phyloP scores from a whole-genome alignment of 495 filamentous ascomycete genomes.

The Bacidia gigantensis region DNA sequence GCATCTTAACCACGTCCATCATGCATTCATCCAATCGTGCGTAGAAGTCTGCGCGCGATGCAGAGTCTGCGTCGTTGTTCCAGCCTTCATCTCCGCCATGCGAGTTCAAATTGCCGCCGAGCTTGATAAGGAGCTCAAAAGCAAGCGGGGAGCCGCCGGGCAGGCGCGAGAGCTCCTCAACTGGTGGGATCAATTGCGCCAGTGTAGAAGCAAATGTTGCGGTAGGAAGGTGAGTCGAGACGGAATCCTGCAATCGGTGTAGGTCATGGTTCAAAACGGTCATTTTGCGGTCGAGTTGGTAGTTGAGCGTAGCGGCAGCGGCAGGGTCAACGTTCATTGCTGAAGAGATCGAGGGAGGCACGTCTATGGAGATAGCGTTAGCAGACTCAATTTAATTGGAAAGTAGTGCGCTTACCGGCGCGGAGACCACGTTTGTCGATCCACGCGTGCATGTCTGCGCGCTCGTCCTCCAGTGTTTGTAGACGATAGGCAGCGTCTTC shows the following conservation, averaged over 20 bases:
- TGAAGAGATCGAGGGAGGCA: slow-evolving; percentile 34
- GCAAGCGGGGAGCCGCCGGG: slow-evolving; percentile 29
- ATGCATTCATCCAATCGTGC: slow-evolving; percentile 28
- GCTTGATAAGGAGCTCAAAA: slow-evolving; percentile 38
- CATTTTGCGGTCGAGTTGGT: slow-evolving; percentile 41
- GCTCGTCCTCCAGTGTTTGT: slow-evolving; percentile 31
- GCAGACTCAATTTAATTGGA: neutral
- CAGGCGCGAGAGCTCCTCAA: slow-evolving; percentile 29
- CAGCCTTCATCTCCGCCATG: slow-evolving; percentile 33
- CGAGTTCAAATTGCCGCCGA: slow-evolving; percentile 37
- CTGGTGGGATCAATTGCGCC: slow-evolving; percentile 30
- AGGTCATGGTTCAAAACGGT: slow-evolving; percentile 41
- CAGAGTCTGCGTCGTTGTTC: slow-evolving; percentile 29
- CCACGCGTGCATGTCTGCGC: slow-evolving; percentile 34
- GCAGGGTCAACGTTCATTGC: slow-evolving; percentile 32
- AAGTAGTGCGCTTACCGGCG: slow-evolving; percentile 26
- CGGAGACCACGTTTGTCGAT: slow-evolving; percentile 38
- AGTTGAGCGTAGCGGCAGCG: slow-evolving; percentile 32
- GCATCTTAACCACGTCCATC: slow-evolving; percentile 31
- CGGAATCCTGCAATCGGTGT: slow-evolving; percentile 37
- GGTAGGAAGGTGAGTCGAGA: slow-evolving; percentile 34
- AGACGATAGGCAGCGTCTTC: slow-evolving; percentile 30
- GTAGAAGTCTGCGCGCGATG: slow-evolving; percentile 31
- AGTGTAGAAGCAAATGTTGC: slow-evolving; percentile 23
- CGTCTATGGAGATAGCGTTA: slow-evolving; percentile 22